Evolutionary conservation across 495 filamentous ascomycete species (phyloP).

Genomic region (Penicillium roqueforti): DNA sequence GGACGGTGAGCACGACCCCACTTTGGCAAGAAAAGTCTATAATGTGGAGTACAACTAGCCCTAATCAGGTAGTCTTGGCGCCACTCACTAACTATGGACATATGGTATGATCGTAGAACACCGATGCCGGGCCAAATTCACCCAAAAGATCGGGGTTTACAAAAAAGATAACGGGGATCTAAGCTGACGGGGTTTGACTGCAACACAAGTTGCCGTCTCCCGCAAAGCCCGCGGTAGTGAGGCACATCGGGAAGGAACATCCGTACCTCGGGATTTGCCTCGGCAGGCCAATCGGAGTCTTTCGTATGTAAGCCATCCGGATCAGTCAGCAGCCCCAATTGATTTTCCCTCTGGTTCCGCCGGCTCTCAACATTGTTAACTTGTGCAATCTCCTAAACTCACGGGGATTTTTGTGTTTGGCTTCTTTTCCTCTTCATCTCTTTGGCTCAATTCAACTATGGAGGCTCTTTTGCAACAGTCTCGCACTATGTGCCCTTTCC

Average conservation of each 20-base stretch:
- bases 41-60: too few species aligned
- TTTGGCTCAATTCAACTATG: constrained; percentile 51
- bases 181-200: too few species aligned
- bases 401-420: neutral
- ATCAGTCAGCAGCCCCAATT: constrained; percentile 11
- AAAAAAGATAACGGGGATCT: too few species aligned
- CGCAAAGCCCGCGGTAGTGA: neutral
- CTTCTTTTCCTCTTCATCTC: neutral
- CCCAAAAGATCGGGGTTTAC: too few species aligned
- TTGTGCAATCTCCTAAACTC: neutral
- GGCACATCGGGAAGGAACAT: constrained; percentile 1
- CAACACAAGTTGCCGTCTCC: too few species aligned
- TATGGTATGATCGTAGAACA: too few species aligned
- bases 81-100: too few species aligned
- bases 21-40: too few species aligned
- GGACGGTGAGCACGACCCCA: too few species aligned
- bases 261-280: neutral
- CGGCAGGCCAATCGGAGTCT: constrained; percentile 4
- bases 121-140: too few species aligned
- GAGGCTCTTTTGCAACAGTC: constrained; percentile 92
- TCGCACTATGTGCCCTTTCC: constrained; percentile 91
- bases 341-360: constrained; percentile 9
- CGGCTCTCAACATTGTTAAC: neutral
- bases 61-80: too few species aligned
- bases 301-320: constrained; percentile 6